phyloP scores from a whole-genome alignment of 129 eudicot species.

The Chrysanthemum lavandulifolium region DNA sequence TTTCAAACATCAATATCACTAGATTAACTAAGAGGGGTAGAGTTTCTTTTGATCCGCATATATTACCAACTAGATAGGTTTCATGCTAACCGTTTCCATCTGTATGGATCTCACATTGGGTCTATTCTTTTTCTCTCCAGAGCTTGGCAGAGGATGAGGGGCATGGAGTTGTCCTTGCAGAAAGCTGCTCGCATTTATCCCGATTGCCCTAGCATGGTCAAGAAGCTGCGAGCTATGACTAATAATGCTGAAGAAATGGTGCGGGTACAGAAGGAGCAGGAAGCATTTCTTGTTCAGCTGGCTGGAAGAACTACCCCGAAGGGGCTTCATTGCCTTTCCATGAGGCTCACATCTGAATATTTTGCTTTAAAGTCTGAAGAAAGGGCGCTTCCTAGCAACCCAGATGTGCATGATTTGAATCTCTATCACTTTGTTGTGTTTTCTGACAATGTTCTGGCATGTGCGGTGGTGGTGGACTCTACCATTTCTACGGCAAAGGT shows the following conservation, averaged over 20 bases:
- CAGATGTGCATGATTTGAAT: constrained; percentile 48
- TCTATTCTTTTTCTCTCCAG: constrained; percentile 33
- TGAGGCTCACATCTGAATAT: constrained; percentile 75
- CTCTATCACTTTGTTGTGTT: constrained; percentile 69
- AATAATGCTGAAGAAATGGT: constrained; percentile 67
- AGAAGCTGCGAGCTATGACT: constrained; percentile 79
- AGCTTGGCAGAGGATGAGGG: constrained; percentile 66
- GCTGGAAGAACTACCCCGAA: constrained; percentile 86
- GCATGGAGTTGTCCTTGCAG: constrained; percentile 59
- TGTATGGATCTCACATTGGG: not conserved
- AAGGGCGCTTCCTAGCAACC: constrained; percentile 46
- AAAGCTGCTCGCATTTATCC: constrained; percentile 63
- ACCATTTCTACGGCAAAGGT: constrained; percentile 74
- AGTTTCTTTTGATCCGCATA: not conserved
- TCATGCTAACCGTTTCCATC: not conserved
- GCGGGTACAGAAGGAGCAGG: constrained; percentile 56
- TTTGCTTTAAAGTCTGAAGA: constrained; percentile 58
- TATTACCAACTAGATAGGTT: constrained; percentile 1
- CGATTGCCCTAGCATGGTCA: constrained; percentile 73
- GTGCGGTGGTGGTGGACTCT: constrained; percentile 84
- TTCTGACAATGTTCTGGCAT: constrained; percentile 90
- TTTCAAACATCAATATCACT: not conserved
- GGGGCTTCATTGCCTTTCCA: constrained; percentile 87
- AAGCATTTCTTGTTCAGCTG: constrained; percentile 56
- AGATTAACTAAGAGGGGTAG: too few species aligned